Percentiles rank a stretch among this genome's conserved stretches.
phyloP scores from a whole-genome alignment of 768 basidiomycete species.

The Collybia mongolica region DNA sequence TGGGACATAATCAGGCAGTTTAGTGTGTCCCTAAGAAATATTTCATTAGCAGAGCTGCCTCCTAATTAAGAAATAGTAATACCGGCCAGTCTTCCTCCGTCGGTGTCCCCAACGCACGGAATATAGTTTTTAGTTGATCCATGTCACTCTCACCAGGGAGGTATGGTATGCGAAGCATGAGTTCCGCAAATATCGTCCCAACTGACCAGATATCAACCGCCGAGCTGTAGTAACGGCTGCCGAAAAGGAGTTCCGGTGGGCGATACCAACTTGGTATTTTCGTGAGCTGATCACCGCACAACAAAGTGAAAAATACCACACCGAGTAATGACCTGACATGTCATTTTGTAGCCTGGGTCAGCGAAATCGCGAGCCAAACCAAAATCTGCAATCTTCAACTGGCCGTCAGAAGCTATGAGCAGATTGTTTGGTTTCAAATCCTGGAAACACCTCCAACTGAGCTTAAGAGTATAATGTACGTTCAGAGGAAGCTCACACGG shows the following conservation, averaged over 20 bases:
- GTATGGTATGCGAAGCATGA: constrained; percentile 95
- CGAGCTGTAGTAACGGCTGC: constrained; percentile 85
- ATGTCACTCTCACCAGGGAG: constrained; percentile 94
- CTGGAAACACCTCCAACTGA: constrained; percentile 35
- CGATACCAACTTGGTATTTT: constrained; percentile 85
- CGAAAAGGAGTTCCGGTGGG: constrained; percentile 92
- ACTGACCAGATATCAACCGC: constrained; percentile 97
- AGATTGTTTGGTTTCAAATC: constrained; percentile 99
- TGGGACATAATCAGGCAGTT: constrained; percentile 86
- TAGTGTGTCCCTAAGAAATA: constrained; percentile 72
- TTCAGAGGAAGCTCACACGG: constrained; percentile 52
- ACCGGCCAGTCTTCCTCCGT: constrained; percentile 98
- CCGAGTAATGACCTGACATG: constrained; percentile 97
- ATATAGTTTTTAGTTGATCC: constrained; percentile 94
- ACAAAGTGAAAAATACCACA: constrained; percentile 29
- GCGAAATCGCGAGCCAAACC: constrained; percentile 96
- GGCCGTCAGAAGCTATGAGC: constrained; percentile 86
- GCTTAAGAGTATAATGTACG: background rate
- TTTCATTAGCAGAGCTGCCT: background rate
- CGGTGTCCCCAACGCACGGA: constrained; percentile 92
- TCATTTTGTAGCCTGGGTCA: constrained; percentile 96
- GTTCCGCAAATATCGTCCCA: constrained; percentile 96
- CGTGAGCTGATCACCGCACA: constrained; percentile 4
- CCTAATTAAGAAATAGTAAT: constrained; percentile 23
- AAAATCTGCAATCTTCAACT: constrained; percentile 97